These are phyloP conservation scores for Neurospora sp. DNA, from an alignment of 495 filamentous ascomycete genomes.

Conservation along the genomic window DNA sequence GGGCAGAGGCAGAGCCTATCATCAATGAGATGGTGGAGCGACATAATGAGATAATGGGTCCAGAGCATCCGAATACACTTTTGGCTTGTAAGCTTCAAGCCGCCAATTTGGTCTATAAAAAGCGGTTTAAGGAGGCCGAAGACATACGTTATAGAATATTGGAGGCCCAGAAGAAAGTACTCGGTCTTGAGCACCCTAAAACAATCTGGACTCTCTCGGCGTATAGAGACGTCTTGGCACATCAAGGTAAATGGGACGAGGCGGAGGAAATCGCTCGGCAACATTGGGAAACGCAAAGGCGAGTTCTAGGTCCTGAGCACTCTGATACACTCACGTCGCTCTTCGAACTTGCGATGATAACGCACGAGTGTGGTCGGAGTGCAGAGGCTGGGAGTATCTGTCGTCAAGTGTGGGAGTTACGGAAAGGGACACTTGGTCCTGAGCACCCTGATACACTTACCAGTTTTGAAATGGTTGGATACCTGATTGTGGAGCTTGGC, in stretches of 20 bases:
- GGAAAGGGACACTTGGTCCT: no score
- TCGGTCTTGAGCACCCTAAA: background rate
- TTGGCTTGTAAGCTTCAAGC: background rate
- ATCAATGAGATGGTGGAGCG: background rate
- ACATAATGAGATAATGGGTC: background rate
- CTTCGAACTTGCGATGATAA: no score
- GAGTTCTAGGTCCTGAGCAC: background rate
- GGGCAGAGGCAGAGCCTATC: background rate
- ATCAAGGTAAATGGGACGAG: background rate
- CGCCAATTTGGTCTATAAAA: background rate
- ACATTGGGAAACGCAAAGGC: no score
- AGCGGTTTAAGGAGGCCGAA: background rate
- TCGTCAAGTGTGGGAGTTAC: background rate
- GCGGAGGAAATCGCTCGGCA: background rate
- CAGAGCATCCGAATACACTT: background rate
- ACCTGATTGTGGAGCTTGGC: no score
- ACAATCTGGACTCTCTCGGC: accelerated
- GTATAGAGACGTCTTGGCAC: background rate
- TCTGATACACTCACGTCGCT: no score
- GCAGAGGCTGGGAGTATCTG: accelerated
- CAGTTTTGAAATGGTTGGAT: no score
- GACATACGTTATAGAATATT: background rate
- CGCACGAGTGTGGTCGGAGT: background rate
- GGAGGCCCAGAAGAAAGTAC: background rate
- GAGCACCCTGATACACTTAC: no score